Evolutionary conservation across 805 yeast species (phyloP).

Genomic region (Isabelozyma heimii): DNA sequence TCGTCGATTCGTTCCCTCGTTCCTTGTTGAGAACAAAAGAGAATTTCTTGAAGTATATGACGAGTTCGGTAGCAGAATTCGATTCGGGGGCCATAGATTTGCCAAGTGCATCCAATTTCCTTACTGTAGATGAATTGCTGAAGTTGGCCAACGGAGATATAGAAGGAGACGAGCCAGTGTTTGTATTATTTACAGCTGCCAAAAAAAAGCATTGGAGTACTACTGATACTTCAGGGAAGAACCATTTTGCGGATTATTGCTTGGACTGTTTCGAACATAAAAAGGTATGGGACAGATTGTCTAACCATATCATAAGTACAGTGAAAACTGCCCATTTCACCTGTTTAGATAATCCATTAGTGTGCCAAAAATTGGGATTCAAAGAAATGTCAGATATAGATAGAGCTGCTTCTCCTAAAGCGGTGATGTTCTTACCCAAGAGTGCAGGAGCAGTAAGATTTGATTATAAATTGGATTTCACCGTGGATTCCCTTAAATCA

Average conservation of each 20-base stretch:
- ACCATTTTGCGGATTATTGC: slow-evolving; percentile 39
- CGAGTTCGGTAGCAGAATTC: slow-evolving; percentile 50
- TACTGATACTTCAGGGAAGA: slow-evolving; percentile 27
- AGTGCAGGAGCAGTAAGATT: slow-evolving; percentile 46
- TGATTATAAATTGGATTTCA: slow-evolving; percentile 39
- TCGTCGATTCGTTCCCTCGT: slow-evolving; percentile 46
- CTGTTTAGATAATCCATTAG: slow-evolving; percentile 48
- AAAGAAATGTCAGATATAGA: slow-evolving; percentile 20
- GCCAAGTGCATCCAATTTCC: slow-evolving; percentile 37
- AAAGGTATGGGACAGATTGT: slow-evolving; percentile 55
- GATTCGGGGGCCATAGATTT: slow-evolving; percentile 35
- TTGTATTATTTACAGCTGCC: slow-evolving; percentile 69
- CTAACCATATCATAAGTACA: slow-evolving; percentile 42
- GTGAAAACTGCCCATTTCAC: slow-evolving; percentile 56
- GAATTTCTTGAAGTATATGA: slow-evolving; percentile 50
- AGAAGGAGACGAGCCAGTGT: slow-evolving; percentile 38
- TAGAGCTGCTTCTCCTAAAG: slow-evolving; percentile 31
- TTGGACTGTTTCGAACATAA: slow-evolving; percentile 50
- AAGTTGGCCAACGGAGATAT: slow-evolving; percentile 50
- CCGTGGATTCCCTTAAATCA: slow-evolving; percentile 26
- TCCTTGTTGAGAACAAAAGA: slow-evolving; percentile 45
- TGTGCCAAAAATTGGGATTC: slow-evolving; percentile 55
- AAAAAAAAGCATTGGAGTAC: slow-evolving; percentile 37
- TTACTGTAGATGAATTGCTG: slow-evolving; percentile 43
- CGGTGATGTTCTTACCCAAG: slow-evolving; percentile 54